phyloP scores from a whole-genome alignment of 2,329 filamentous ascomycete species.

The Teratosphaeriaceae sp. region DNA sequence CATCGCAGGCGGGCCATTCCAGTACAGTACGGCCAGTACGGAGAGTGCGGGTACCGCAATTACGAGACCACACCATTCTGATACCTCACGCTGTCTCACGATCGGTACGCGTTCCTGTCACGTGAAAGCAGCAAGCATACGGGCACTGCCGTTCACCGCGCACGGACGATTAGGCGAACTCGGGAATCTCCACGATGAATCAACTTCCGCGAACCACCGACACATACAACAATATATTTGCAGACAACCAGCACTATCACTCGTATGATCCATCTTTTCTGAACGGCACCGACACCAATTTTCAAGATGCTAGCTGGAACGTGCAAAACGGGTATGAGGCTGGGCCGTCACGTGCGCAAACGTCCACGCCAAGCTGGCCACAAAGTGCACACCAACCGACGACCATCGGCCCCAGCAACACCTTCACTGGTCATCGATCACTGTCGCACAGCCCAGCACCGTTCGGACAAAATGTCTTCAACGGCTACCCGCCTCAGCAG shows the following conservation, averaged over 20 bases:
- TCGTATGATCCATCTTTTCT: conserved; percentile 26
- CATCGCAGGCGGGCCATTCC: neutral
- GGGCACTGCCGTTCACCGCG: neutral
- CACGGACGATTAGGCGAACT: no score
- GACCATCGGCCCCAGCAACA: conserved; percentile 13
- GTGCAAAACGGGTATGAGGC: conserved; percentile 20
- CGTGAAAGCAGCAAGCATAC: neutral
- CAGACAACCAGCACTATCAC: conserved; percentile 23
- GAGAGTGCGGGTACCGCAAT: neutral
- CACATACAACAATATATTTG: conserved; percentile 25
- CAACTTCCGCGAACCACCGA: conserved; percentile 21
- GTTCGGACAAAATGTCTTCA: conserved; percentile 18
- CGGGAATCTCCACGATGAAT: conserved; percentile 11
- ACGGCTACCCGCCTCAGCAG: conserved; percentile 16
- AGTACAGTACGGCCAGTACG: conserved; percentile 1
- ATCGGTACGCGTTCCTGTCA: neutral
- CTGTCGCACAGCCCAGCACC: conserved; percentile 23
- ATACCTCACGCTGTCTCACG: neutral
- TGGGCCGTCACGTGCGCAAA: conserved; percentile 24
- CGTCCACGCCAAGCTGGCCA: conserved; percentile 16
- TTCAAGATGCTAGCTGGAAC: conserved; percentile 27
- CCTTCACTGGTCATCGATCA: conserved; percentile 16
- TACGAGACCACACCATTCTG: neutral
- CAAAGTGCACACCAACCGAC: conserved; percentile 22
- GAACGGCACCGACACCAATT: conserved; percentile 19